Evolutionary conservation across 2,329 filamentous ascomycete species (phyloP).

Genomic region (Monilinia fructigena): DNA sequence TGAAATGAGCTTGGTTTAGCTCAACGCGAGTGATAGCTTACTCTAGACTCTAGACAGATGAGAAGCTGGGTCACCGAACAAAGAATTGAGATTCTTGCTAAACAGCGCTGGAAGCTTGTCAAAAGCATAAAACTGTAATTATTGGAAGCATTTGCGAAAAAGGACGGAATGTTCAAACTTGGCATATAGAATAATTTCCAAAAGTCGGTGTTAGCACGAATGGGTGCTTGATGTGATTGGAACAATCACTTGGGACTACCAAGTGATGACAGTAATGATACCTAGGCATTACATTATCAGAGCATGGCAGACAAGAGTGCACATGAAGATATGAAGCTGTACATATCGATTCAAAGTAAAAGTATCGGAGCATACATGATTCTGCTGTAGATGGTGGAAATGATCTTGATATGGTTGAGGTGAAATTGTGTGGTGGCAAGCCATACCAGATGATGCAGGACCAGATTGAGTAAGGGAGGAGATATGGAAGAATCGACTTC

Average conservation of each 20-base stretch:
- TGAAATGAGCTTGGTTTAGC: neutral
- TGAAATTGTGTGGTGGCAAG: neutral
- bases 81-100: too few relatives aligned
- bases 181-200: neutral
- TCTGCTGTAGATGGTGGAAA: neutral
- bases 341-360: neutral
- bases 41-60: too few relatives aligned
- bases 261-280: neutral
- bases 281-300: too few relatives aligned
- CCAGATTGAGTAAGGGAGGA: too few relatives aligned
- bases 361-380: neutral
- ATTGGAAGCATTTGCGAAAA: neutral
- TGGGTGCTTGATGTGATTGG: neutral
- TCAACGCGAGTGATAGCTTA: neutral
- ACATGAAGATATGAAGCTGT: neutral
- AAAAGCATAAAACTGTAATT: neutral
- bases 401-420: neutral
- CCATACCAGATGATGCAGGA: neutral
- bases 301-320: neutral
- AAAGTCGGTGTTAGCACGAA: neutral
- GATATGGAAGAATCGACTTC: neutral
- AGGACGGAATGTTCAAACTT: neutral
- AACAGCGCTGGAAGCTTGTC: too few relatives aligned
- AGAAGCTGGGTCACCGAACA: neutral
- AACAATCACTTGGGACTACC: slow-evolving; percentile 4